Conservation (phyloP, 345 rosid species). For the Gossypium bickii region DNA sequence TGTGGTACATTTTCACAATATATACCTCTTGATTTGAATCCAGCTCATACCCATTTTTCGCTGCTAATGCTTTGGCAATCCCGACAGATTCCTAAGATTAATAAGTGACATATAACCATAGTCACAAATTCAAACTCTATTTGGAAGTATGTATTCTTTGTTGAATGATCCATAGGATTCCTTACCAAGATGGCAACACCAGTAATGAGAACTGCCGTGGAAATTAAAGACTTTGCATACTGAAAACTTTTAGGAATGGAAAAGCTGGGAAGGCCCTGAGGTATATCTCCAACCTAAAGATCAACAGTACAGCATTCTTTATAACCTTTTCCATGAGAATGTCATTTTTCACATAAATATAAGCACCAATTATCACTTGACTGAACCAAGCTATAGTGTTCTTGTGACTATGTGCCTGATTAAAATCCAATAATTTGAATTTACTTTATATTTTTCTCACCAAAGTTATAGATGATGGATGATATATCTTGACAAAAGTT, state of each 20-base stretch:
- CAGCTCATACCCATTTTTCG: constrained; percentile 92
- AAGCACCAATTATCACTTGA: not conserved
- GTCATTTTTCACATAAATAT: not conserved
- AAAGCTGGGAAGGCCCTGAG: constrained; percentile 91
- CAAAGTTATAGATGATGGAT: constrained; percentile 82
- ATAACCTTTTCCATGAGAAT: constrained; percentile 6
- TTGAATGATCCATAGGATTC: constrained; percentile 15
- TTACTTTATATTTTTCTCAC: constrained; percentile 37
- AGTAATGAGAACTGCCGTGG: constrained; percentile 89
- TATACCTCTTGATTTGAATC: constrained; percentile 84
- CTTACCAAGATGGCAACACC: constrained; percentile 99
- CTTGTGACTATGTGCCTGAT: not conserved
- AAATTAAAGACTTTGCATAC: constrained; percentile 68
- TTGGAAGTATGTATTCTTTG: not conserved
- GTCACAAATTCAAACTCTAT: constrained; percentile 13
- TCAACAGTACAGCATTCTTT: constrained; percentile 23
- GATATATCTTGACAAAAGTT: constrained; percentile 70
- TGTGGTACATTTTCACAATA: not conserved
- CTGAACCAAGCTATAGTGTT: not conserved
- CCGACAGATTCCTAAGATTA: constrained; percentile 92
- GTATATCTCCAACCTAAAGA: constrained; percentile 91
- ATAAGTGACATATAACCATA: not conserved
- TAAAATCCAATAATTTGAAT: not conserved
- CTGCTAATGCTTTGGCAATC: constrained; percentile 98
- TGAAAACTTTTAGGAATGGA: constrained; percentile 71